Base-by-base conservation (phyloP, 176 grass and related monocot genomes). In the Miscanthus lutarioriparius region DNA sequence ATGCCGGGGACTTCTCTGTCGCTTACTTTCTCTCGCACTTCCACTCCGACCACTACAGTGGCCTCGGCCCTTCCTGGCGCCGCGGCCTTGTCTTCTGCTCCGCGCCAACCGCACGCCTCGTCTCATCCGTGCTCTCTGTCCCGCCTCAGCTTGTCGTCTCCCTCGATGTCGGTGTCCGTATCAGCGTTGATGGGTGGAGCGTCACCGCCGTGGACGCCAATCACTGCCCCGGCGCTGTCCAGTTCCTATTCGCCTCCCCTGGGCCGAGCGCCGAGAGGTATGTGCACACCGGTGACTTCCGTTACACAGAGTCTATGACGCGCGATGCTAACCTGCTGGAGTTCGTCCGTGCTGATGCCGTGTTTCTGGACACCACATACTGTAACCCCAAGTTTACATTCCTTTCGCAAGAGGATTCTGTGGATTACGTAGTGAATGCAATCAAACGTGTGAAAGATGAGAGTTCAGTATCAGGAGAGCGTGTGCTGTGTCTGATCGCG, bases 1-100 rank as follows among this genome's bases (percentile, higher is more conserved):
- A 86, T 28, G 87, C 96, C 17, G 93, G 93, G 13, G 93, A 98
- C 72, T 96, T 94, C 87, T 92, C 91, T 27, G 85, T 87, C 54
- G 77, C 96, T 36, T 98, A 98, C 83, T 98, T 98, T 10, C 89
- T 98, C 38, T 95, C 96, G 64, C 96, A 98, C 86, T 98, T 98
- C 87, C 96, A 98, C 86, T 90, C 96, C 20, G 96, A 98, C 40
- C 96, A 98, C 78, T 92, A 98, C 85, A 56, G 74, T 14, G 91
- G 96, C 65, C 89, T 98, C 35, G 35, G 85, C 17, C 89, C 85
- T 61, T 83, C 85, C 62, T 98, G 96, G 96, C 83, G 79, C 82
- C 80, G 89, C n/a, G 96, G 96, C 5, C 72, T 98, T 68, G 62
- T 98, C 39, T 93, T 93, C 83, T 98, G 93, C 82, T 89, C 96